Evolutionary conservation across 1,284 basidiomycete genomes (phyloP), one percentile per base, ranked within the genome.

Genomic region (Trametes hirsuta): DNA sequence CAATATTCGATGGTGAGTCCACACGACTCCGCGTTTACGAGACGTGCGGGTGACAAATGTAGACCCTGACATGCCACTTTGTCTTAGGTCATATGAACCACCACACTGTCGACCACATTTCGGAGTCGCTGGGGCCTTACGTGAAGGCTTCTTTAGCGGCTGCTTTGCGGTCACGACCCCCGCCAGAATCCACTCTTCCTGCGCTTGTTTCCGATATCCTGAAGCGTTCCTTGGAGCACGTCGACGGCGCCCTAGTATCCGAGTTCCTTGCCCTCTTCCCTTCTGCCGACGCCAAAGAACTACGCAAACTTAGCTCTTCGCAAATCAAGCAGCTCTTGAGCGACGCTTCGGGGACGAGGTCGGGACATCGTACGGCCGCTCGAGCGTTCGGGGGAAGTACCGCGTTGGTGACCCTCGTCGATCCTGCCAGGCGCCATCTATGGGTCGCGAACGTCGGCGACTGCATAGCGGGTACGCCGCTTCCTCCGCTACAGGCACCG

Each of bases 391-490:
- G 85, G 44, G 88, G 88, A 30, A 78, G 80, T n/a, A 89, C 88
- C 1, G 82, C 82, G 22, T 74, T 90, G 36, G 68, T 88, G 42
- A 77, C 84, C 21, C 70, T 89, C 39, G 71, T 81, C 39, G 84
- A 88, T 71, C 82, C 85, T 4, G 62, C 68, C 10, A 77, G 72
- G 51, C 76, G 73, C 51, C 79, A 85, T 63, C 63, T 90, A 11
- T 89, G 87, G 87, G 75, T 88, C 40, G 83, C 81, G n/a, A 87
- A 85, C 71, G 74, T 90, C 36, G 87, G 87, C 14, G 83, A 89
- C 70, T 85, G 84, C 66, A 80, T 81, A 68, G 86, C 87, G 72
- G 83, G 87, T 86, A 66, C 47, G 75, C 68, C 24, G 37, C 30
- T 11, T 47, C 5, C 37, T 58, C 34, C 50, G 37, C 47, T 42